Percentiles rank a stretch among this genome's conserved stretches.
Evolutionary conservation across 805 yeast species (phyloP).

Genomic region (Suhomyces vadensis): DNA sequence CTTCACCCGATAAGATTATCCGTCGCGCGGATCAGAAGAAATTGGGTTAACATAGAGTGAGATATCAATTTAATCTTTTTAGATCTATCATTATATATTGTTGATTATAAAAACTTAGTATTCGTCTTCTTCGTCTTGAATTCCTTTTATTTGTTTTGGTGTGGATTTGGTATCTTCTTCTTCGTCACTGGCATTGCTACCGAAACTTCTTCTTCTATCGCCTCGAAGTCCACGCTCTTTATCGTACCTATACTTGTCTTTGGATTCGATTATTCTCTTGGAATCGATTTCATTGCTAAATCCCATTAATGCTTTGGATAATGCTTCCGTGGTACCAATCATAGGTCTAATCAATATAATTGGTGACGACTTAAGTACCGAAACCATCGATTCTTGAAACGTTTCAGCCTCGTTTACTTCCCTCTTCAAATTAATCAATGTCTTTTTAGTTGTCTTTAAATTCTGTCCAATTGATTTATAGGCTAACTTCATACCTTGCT

Average conservation of each 20-base stretch:
- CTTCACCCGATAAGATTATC: not conserved
- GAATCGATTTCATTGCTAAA: conserved; percentile 79
- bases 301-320: conserved; percentile 80
- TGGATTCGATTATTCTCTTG: conserved; percentile 52
- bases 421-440: conserved; percentile 57
- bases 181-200: conserved; percentile 6
- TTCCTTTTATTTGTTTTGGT: not conserved
- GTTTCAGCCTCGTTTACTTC: conserved; percentile 65
- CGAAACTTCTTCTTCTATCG: conserved; percentile 1
- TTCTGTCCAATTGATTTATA: conserved; percentile 71
- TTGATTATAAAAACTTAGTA: not conserved
- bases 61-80: too few relatives aligned
- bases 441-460: conserved; percentile 62
- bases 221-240: not conserved
- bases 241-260: conserved; percentile 60
- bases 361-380: conserved; percentile 76
- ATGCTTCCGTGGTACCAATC: conserved; percentile 90
- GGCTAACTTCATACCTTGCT: conserved; percentile 76
- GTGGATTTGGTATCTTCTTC: conserved; percentile 3
- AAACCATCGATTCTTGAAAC: conserved; percentile 64
- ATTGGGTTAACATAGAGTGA: too few relatives aligned
- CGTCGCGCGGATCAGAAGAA: too few relatives aligned
- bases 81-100: too few relatives aligned
- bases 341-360: conserved; percentile 78
- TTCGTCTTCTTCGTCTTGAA: not conserved